A percentile compares a stretch with the other conserved stretches of the same genome.
Evolutionary conservation across 2,329 filamentous ascomycete species (phyloP).

Genomic region (Berkeleyomyces basicola): DNA sequence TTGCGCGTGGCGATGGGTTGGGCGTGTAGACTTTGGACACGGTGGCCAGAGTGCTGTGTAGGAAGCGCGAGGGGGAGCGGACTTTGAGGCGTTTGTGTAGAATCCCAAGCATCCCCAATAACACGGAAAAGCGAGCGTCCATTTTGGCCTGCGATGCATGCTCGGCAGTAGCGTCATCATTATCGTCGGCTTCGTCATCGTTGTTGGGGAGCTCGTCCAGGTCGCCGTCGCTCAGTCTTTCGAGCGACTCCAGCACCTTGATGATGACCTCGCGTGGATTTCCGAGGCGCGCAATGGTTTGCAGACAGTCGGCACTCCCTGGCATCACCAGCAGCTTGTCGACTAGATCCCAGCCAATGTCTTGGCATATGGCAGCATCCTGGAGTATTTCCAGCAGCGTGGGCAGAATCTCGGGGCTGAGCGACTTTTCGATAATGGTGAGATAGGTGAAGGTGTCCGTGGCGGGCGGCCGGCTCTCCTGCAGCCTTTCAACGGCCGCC

Average conservation of each 20-base stretch:
- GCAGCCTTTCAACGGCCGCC: slow-evolving; percentile 29
- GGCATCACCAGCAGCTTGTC: slow-evolving; percentile 54
- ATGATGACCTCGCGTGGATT: slow-evolving; percentile 71
- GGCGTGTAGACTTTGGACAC: slow-evolving; percentile 49
- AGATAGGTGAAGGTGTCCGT: slow-evolving; percentile 61
- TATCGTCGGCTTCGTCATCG: slow-evolving; percentile 24
- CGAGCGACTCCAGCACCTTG: slow-evolving; percentile 59
- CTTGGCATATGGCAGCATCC: slow-evolving; percentile 49
- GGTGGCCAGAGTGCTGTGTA: slow-evolving; percentile 59
- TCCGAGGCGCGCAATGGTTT: slow-evolving; percentile 58
- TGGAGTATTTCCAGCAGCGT: slow-evolving; percentile 51
- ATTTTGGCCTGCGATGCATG: slow-evolving; percentile 10
- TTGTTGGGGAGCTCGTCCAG: slow-evolving; percentile 19
- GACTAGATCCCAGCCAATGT: slow-evolving; percentile 74
- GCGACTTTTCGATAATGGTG: slow-evolving; percentile 58
- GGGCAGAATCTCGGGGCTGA: slow-evolving; percentile 49
- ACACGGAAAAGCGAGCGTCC: slow-evolving; percentile 37
- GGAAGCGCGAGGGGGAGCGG: slow-evolving; percentile 60
- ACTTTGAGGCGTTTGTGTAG: slow-evolving; percentile 61
- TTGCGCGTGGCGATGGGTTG: slow-evolving; percentile 41
- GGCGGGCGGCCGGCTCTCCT: slow-evolving; percentile 33
- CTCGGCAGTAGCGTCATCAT: slow-evolving; percentile 16
- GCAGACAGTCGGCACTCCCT: slow-evolving; percentile 52
- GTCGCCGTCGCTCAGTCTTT: slow-evolving; percentile 31
- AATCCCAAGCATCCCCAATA: slow-evolving; percentile 56